Conservation (phyloP, 2,329 filamentous ascomycete genomes). For the Niveomyces coronatus region DNA sequence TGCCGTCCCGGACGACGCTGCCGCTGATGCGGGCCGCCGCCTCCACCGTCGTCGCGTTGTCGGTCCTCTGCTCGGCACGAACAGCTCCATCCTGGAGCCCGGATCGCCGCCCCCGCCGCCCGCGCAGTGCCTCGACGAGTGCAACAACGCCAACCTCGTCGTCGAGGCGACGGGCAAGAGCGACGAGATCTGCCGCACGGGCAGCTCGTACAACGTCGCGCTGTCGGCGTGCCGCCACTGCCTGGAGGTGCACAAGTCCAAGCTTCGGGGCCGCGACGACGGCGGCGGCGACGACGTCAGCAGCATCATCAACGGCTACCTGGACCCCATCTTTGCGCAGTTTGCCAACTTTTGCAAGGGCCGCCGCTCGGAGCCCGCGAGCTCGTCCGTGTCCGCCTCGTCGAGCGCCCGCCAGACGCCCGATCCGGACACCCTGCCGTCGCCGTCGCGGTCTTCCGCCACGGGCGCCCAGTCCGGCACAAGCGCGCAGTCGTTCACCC, state of each 20-base stretch:
- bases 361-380: conserved; percentile 12
- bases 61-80: too few relatives aligned
- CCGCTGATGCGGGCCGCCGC: too few relatives aligned
- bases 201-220: conserved; percentile 31
- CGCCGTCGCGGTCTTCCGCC: too few relatives aligned
- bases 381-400: background rate
- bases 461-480: too few relatives aligned
- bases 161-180: conserved; percentile 38
- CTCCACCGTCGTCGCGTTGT: too few relatives aligned
- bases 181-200: conserved; percentile 30
- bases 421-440: too few relatives aligned
- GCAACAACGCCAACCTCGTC: conserved; percentile 39
- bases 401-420: too few relatives aligned
- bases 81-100: background rate
- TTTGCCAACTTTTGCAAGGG: conserved; percentile 36
- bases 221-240: conserved; percentile 33
- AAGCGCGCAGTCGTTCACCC: too few relatives aligned
- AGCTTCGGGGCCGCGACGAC: too few relatives aligned
- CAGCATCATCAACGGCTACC: conserved; percentile 22
- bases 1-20: background rate
- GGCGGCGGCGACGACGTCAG: conserved; percentile 16
- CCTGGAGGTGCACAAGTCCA: conserved; percentile 22
- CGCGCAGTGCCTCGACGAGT: conserved; percentile 39
- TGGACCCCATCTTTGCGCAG: conserved; percentile 30
- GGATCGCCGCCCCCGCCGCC: conserved; percentile 31